Base-by-base conservation (phyloP, 192 early-diverging fungal species). In the Chytriomyces sp. region DNA sequence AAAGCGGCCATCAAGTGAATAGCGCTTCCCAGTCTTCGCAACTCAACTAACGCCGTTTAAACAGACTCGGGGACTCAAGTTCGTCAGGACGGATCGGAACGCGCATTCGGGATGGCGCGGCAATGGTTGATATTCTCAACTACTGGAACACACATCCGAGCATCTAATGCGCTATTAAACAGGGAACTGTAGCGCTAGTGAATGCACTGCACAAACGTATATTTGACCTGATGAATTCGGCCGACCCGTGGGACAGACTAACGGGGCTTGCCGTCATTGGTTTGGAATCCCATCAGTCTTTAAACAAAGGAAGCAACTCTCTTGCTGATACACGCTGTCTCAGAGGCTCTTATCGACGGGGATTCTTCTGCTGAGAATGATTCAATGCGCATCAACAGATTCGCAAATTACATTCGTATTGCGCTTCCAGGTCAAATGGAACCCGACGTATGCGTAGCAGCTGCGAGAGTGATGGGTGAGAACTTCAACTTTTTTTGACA, bases 321-420 rank as follows among this genome's bases (percentile, higher is more conserved):
- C 28, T 76, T 68, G 35, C 13, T 44, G 26, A 24, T 13, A 6
- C 16, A 24, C 5, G 7, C 35, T 35, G 35, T 6, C 45, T 26
- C 57, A 82, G 79, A 81, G 20, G 28, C 6, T 44, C 64, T 79
- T 26, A 73, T 74, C 26, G 78, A 79, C 23, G 8, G 43, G 24
- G 78, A 79, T 26, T 48, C 45, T 7, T 23, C 18, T 46, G 69
- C 28, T 50, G 78, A 79, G 62, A 35, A 45, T 24, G 69, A 78
- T 60, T 48, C 59, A 4, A 77, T 45, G 62, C 84, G 86, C 62
- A 81, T 88, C 23, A 90, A 85, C 45, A 85, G 91, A 26, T 92
- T 89, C 72, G 84, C 86, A 13, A 92, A 91, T 66, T 92, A 92
- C 67, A 79, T 92, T 43, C 82, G 88, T 7, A 79, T 84, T 7